Base-by-base conservation (phyloP, 2,329 filamentous ascomycete species). In the Neonectria coccinea region DNA sequence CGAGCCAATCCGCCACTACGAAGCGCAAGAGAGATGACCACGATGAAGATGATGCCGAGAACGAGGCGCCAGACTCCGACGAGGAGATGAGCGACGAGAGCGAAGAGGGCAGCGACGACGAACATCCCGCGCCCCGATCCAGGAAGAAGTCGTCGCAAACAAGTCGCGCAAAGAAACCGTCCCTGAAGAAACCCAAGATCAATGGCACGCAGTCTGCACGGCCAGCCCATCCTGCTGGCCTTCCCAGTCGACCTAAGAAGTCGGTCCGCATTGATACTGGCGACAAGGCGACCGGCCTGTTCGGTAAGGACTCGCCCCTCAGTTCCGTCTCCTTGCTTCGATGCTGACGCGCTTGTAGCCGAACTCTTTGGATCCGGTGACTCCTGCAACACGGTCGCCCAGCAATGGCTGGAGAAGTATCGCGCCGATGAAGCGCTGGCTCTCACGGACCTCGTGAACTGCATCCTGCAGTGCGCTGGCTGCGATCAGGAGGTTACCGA, bases 401-500 rank as follows among this genome's bases (percentile, higher is more conserved):
- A 84, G 56, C 82, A 86, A 59, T 91, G 89, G 88, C 82, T 89
- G 64, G 80, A 83, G 62, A 83, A 83, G 64, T 91, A 90, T 73
- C 82, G 83, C 67, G 79, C 79, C 6, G 83, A 90, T 71, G 82
- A 84, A 65, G 81, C 84, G 16, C 80, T 78, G 29, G 87, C 88
- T 11, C 80, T 91, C 67, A 84, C 85, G 16, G 88, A 91, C 53
- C 79, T 91, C 59, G 85, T 92, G 71, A 91, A 91, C 78, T 90
- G 89, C 69, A 85, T 91, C 39, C 79, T 92, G 41, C 86, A 88
- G 73, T 87, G 92, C 67, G 89, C 94, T 18, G 96, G 96, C 31
- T 97, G 94, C 77, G 88, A 93, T 59, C 84, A 92, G 58, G 87
- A 91, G 70, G 88, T 99, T 59, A 91, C 90, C 10, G 86, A 88